Conservation (phyloP, 1,284 basidiomycete species). For the Rhodofomes roseus region DNA sequence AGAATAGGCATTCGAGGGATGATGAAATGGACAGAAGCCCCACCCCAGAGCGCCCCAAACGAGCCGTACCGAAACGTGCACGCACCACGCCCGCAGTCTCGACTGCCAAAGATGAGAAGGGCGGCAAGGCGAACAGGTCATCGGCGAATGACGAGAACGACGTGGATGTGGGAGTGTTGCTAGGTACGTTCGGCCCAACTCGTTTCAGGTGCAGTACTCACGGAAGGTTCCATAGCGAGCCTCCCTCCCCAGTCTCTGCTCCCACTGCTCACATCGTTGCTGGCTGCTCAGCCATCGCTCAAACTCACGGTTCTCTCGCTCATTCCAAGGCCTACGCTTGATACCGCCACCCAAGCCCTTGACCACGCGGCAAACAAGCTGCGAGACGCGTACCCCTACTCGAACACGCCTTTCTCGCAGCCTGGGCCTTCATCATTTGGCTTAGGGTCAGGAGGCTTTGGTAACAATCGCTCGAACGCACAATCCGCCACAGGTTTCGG, state of each 20-base stretch:
- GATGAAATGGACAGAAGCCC: constrained; percentile 79
- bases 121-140: constrained; percentile 43
- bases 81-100: constrained; percentile 39
- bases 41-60: constrained; percentile 70
- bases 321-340: constrained; percentile 75
- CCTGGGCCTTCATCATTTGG: constrained; percentile 22
- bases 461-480: constrained; percentile 12
- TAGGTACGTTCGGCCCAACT: constrained; percentile 47
- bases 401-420: constrained; percentile 42
- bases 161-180: constrained; percentile 74
- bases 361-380: constrained; percentile 65
- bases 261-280: constrained; percentile 63
- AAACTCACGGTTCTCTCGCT: constrained; percentile 66
- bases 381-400: constrained; percentile 78
- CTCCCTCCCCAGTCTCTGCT: constrained; percentile 70
- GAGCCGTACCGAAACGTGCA: constrained; percentile 61
- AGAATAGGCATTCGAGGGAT: constrained; percentile 43
- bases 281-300: constrained; percentile 61
- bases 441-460: constrained; percentile 19
- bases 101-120: constrained; percentile 20
- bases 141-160: constrained; percentile 43
- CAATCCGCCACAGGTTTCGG: constrained; percentile 45
- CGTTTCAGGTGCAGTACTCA: constrained; percentile 5
- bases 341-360: constrained; percentile 66
- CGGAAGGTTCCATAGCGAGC: constrained; percentile 44